Base-by-base conservation (phyloP, 805 yeast species). In the Diddensiella caesifluorescens region DNA sequence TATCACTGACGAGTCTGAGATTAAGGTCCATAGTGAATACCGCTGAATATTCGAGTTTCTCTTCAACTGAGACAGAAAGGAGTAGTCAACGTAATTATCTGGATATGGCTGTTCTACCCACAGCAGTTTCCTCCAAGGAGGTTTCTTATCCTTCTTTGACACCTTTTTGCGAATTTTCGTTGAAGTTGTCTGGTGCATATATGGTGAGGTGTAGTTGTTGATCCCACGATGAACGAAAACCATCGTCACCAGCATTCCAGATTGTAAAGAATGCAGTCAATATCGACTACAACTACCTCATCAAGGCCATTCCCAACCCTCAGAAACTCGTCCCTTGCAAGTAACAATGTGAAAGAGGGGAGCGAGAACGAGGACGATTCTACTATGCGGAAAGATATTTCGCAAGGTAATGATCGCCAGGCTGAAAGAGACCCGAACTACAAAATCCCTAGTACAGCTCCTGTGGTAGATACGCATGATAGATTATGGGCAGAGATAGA, bases 91-190 rank as follows among this genome's bases (percentile, higher is more conserved):
- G 63, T 85, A 86, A 61, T 89, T 92, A 60, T 90, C 98, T 0
- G 95, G 94, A 56, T 79, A 89, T 10, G 83, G 83, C 59, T 89
- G 96, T 44, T 75, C 73, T 25, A 83, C 73, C 81, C 95, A 92
- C 9, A 90, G 71, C 28, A 88, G 74, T 55, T 92, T 83, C 54
- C 81, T 74, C 97, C 97, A 89, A 18, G 78, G 77, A 26, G 31
- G 40, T 18, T 23, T 47, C 21, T 30, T 10, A 10, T 7, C 9
- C 27, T 25, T 25, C 9, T 9, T 9, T 12, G 9, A 9, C 27
- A 25, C 27, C 27, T 9, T 25, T 25, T n/a, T n/a, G n/a, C n/a
- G n/a, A n/a, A n/a, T n/a, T n/a, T n/a, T n/a, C n/a, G n/a, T n/a
- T n/a, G n/a, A n/a, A n/a, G n/a, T n/a, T n/a, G n/a, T n/a, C n/a